Evolutionary conservation across 2,329 filamentous ascomycete genomes (phyloP).

Genomic region (Immersiporthe knoxdaviesiana): DNA sequence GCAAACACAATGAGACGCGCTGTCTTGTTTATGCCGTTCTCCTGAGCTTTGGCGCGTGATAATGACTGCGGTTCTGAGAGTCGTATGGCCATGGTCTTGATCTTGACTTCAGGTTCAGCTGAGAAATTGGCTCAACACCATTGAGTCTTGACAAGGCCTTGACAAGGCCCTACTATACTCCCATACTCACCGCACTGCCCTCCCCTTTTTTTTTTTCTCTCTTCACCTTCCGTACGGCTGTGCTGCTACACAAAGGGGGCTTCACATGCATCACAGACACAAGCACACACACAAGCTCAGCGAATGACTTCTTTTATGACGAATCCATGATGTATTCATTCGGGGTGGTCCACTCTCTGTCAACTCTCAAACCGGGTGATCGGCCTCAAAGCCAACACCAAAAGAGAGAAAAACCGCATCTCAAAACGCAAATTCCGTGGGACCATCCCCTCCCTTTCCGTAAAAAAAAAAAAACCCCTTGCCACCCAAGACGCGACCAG

Average conservation of each 20-base stretch:
- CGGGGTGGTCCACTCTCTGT: background rate
- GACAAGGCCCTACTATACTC: too few species aligned
- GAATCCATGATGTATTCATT: background rate
- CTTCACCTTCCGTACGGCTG: too few species aligned
- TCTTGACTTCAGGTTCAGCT: background rate
- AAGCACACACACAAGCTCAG: background rate
- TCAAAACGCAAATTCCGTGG: background rate
- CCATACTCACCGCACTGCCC: too few species aligned
- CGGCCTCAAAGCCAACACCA: constrained; percentile 2
- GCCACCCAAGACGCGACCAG: background rate
- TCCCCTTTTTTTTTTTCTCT: too few species aligned
- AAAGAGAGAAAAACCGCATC: background rate
- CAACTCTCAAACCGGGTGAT: background rate
- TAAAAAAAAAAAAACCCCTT: background rate
- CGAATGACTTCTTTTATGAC: background rate
- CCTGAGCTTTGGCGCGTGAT: background rate
- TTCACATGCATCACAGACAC: background rate
- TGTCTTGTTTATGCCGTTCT: background rate
- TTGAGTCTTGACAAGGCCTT: too few species aligned
- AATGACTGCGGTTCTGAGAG: background rate
- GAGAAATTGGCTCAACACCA: background rate
- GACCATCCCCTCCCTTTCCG: background rate
- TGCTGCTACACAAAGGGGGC: background rate
- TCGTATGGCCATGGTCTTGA: background rate
- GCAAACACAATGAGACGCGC: background rate